Evolutionary conservation across 257 asterid species (phyloP), one percentile per base, ranked within the genome.

Genomic region (Gentiana straminea): DNA sequence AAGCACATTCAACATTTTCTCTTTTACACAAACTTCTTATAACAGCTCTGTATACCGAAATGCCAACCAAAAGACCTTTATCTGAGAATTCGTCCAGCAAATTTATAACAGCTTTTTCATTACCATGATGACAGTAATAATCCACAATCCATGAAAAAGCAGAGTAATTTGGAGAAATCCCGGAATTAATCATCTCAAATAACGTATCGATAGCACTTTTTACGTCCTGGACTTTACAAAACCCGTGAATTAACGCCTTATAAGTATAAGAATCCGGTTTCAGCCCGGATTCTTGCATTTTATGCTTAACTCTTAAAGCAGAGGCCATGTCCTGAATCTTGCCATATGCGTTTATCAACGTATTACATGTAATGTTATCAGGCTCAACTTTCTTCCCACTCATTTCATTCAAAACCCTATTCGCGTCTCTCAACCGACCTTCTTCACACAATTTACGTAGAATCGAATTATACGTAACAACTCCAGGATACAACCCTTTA

Each of bases 291-390:
- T 81, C 92, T 71, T 79, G 41, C 95, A 91, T 91, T 74, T 72
- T 87, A 37, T 64, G 68, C 60, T 75, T 73, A 59, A 87, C 84
- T 67, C 68, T 84, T 70, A 81, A 58, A 51, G 94, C 86, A 33
- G 96, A 87, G 52, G 59, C 47, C 89, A 79, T 81, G 62, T 91
- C 98, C 46, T 94, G 87, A 4, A 84, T 81, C 79, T 90, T 86
- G 84, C 86, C 74, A 65, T 90, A 86, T 44, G 89, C 89, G 72
- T 87, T 91, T 43, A 91, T 84, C 66, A 91, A 70, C 0, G 98
- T 91, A 78, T 91, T 91, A 44, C 96, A 91, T 1, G 98, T 87
- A 34, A 87, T 63, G 59, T 55, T 75, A 61, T 91, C 89, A 2
- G 98, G 89, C 15, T 81, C 79, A 45, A 91, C 64, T 60, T 74